Evolutionary conservation across 305 asterid species (phyloP).

Genomic region (Fraxinus angustifolia): DNA sequence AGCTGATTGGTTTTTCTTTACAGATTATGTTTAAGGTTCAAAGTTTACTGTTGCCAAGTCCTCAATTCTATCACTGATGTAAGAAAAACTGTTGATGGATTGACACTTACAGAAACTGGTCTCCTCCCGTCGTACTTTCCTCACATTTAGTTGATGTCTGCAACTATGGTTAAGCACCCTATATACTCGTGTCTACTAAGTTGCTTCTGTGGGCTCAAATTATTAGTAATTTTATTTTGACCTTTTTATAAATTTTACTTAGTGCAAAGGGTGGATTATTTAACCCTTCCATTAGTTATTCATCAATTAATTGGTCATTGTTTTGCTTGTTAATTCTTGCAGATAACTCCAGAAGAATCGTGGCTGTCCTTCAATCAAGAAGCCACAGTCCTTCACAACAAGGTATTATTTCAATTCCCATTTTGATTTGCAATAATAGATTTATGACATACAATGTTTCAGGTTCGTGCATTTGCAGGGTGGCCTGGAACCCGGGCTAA

Average conservation of each 20-base stretch:
- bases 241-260: not conserved
- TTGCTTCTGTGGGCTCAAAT: not conserved
- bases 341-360: slow-evolving; percentile 80
- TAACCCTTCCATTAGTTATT: not conserved
- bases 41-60: not conserved
- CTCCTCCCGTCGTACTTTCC: not conserved
- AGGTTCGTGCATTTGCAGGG: slow-evolving; percentile 99
- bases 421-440: slow-evolving; percentile 18
- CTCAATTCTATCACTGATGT: not conserved
- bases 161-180: not conserved
- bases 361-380: slow-evolving; percentile 71
- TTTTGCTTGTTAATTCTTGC: slow-evolving; percentile 26
- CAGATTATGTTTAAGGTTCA: not conserved
- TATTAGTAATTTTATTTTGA: not conserved
- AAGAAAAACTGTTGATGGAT: not conserved
- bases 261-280: not conserved
- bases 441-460: slow-evolving; percentile 44
- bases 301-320: not conserved
- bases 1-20: not conserved
- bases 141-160: not conserved
- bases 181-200: not conserved
- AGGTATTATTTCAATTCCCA: slow-evolving; percentile 45
- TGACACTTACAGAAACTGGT: not conserved
- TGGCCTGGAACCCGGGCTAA: slow-evolving; percentile 97
- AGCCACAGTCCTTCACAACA: slow-evolving; percentile 77